Evolutionary conservation across 2,329 filamentous ascomycete species (phyloP).

Genomic region (Pseudopyricularia cyperi): DNA sequence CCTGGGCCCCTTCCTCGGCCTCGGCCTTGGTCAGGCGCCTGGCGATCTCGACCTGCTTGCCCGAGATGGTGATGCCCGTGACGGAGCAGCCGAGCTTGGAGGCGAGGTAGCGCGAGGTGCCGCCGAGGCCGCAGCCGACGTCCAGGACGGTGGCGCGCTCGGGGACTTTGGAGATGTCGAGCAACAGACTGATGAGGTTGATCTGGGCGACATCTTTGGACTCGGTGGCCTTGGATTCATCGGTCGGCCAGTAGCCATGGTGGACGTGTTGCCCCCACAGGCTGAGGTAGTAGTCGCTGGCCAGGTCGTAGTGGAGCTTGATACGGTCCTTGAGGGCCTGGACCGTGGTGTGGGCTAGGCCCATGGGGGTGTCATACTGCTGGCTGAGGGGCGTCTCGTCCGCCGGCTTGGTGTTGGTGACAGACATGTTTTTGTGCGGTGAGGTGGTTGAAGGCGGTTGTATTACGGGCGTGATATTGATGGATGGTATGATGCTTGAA

Average conservation of each 20-base stretch:
- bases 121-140: conserved; percentile 48
- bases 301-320: conserved; percentile 47
- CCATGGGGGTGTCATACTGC: conserved; percentile 31
- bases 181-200: conserved; percentile 41
- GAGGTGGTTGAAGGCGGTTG: neutral
- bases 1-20: conserved; percentile 7
- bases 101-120: conserved; percentile 43
- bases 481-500: no score
- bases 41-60: conserved; percentile 45
- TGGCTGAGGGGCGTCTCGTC: conserved; percentile 24
- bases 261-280: conserved; percentile 53
- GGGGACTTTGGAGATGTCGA: conserved; percentile 28
- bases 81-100: conserved; percentile 35
- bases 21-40: conserved; percentile 30
- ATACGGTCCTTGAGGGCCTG: conserved; percentile 42
- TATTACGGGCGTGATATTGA: no score
- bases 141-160: conserved; percentile 31
- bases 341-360: conserved; percentile 30
- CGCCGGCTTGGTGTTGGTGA: conserved; percentile 4
- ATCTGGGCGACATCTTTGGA: conserved; percentile 45
- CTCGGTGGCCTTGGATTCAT: conserved; percentile 28
- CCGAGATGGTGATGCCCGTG: conserved; percentile 47
- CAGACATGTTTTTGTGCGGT: neutral
- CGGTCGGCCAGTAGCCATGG: conserved; percentile 44
- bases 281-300: conserved; percentile 48